Percentiles rank a stretch among this genome's conserved stretches.
These are phyloP conservation scores for Penicillium crustosum DNA, from an alignment of 2,329 filamentous ascomycete species.

Conservation along the genomic window DNA sequence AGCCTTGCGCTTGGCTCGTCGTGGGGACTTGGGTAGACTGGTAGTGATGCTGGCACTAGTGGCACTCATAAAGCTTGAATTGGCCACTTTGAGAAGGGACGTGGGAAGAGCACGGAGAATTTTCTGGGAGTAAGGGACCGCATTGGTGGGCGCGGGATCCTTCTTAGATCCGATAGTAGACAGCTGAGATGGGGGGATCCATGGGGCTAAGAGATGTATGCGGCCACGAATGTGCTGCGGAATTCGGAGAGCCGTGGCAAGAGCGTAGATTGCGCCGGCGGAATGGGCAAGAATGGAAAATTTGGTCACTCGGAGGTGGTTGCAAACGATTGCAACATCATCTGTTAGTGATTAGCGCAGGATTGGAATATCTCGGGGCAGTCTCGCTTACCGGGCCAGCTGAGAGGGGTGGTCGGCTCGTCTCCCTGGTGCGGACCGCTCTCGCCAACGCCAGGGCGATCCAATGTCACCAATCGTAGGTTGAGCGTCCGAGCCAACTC, in stretches of 20 bases:
- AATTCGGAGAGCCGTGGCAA: constrained; percentile 92
- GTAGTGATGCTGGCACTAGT: constrained; percentile 83
- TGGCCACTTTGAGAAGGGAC: constrained; percentile 87
- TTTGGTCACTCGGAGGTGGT: constrained; percentile 85
- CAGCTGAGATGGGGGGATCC: constrained; percentile 93
- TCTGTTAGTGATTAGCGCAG: constrained; percentile 37
- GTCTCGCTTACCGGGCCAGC: constrained; percentile 61
- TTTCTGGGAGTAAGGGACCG: constrained; percentile 86
- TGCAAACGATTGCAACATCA: constrained; percentile 92
- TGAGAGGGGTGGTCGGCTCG: constrained; percentile 78
- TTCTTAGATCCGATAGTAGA: constrained; percentile 73
- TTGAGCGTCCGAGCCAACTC: constrained; percentile 87
- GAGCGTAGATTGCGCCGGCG: constrained; percentile 94
- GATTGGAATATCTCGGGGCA: not conserved
- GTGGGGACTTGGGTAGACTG: constrained; percentile 67
- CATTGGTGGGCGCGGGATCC: constrained; percentile 74
- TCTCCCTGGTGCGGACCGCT: constrained; percentile 77
- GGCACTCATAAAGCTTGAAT: constrained; percentile 90
- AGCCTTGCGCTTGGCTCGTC: constrained; percentile 60
- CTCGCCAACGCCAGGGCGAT: constrained; percentile 89
- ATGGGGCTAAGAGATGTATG: constrained; percentile 86
- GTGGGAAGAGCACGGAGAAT: constrained; percentile 88
- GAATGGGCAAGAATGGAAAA: constrained; percentile 97
- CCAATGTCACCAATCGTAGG: constrained; percentile 86
- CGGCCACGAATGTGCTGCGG: constrained; percentile 92